Evolutionary conservation across 2,329 filamentous ascomycete species (phyloP).

Genomic region (Amesomyces nigricolor): DNA sequence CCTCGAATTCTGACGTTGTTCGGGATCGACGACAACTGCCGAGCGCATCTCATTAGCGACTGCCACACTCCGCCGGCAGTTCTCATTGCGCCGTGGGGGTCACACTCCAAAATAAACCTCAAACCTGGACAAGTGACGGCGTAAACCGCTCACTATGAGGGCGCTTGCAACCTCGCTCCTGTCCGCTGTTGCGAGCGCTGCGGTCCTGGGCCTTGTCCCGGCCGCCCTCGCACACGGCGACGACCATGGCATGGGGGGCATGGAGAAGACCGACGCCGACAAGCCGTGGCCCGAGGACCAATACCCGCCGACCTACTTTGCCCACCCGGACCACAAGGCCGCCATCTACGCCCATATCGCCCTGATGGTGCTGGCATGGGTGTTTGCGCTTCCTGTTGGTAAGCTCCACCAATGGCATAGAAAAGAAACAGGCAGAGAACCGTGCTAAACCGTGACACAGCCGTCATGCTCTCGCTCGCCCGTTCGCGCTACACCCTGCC

Average conservation of each 20-base stretch:
- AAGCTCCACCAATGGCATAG: slow-evolving; percentile 30
- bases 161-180: slow-evolving; percentile 18
- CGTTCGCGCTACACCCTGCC: slow-evolving; percentile 68
- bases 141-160: slow-evolving; percentile 19
- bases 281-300: slow-evolving; percentile 28
- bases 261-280: slow-evolving; percentile 27
- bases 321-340: slow-evolving; percentile 45
- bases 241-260: slow-evolving; percentile 26
- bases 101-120: no score
- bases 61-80: no score
- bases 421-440: not conserved
- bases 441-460: slow-evolving; percentile 40
- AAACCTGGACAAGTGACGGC: not conserved
- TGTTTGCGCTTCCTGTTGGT: slow-evolving; percentile 67
- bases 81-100: no score
- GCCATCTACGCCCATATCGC: slow-evolving; percentile 65
- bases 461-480: slow-evolving; percentile 79
- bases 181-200: slow-evolving; percentile 21
- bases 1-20: no score
- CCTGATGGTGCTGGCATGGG: slow-evolving; percentile 67
- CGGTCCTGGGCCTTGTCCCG: slow-evolving; percentile 27
- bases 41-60: not conserved
- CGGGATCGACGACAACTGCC: not conserved
- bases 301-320: slow-evolving; percentile 54
- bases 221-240: slow-evolving; percentile 30